Base-by-base conservation (phyloP, 306 rosid species). In the Vigna radiata region DNA sequence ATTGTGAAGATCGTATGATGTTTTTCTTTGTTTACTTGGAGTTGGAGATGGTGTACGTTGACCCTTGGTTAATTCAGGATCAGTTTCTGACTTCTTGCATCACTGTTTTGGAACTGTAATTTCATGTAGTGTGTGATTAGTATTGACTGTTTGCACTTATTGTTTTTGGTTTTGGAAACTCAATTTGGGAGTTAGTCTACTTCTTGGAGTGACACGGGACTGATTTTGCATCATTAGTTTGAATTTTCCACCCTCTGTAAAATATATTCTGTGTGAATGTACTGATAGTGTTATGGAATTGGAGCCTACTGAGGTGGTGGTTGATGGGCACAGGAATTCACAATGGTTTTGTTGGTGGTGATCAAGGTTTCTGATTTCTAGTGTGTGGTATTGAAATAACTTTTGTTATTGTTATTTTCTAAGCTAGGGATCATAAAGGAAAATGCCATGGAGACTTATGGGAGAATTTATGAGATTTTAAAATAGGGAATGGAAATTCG, bases 61-160 rank as follows among this genome's bases (percentile, higher is more conserved):
- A 80, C 77, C 80, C 56, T 77, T 72, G 74, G 83, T 68, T 85
- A 72, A 76, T 83, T 77, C 16, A 46, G 59, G 77, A 68, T 77
- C 60, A 53, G 37, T 47, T 73, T 12, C 3, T 80, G 36, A 11
- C 17, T 79, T 52, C 18, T 71, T 70, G 1, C 56, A 8, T 66
- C 73, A 55, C 9, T 64, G n/a, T 75, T 85, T 77, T 59, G 56
- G 72, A 68, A 47, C 60, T 36, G 63, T 55, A 53, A 18, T 77
- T 73, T 36, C 15, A 70, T 76, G 48, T 59, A 16, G 29, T 25
- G 12, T 7, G 77, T 58, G 67, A 70, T 43, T 29, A 60, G 18
- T 64, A 31, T 62, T 31, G n/a, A 37, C 10, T 36, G n/a, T 47
- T 81, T 76, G 37, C 2, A 17, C n/a, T 19, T 48, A 9, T 6